Percentiles rank a stretch among this genome's conserved stretches.
Evolutionary conservation across 306 rosid genomes (phyloP).

Genomic region (Prinsepia uniflora): DNA sequence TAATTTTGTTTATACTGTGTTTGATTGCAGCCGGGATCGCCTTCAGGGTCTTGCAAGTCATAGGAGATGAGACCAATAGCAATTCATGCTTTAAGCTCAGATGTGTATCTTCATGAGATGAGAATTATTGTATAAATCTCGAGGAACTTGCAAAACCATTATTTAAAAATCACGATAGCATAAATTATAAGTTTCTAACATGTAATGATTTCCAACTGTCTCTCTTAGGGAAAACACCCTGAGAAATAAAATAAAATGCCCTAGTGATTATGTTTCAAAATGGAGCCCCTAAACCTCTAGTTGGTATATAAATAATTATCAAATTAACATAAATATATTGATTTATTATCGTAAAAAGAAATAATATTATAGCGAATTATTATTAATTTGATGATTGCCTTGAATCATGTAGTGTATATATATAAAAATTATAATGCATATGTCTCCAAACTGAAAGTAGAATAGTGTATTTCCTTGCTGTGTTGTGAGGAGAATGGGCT

Average conservation of each 20-base stretch:
- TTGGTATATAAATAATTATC: too few species aligned
- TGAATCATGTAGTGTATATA: conserved; percentile 16
- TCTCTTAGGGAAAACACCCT: background rate
- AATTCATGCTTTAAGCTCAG: background rate
- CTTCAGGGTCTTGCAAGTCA: conserved; percentile 37
- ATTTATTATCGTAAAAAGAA: too few species aligned
- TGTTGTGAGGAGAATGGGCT: conserved; percentile 39
- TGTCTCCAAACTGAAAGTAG: background rate
- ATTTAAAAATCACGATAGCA: too few species aligned
- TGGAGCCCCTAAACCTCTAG: too few species aligned
- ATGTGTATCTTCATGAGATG: background rate
- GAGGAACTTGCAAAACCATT: too few species aligned
- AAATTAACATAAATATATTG: too few species aligned
- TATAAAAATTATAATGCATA: too few species aligned
- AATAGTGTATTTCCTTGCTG: conserved; percentile 36
- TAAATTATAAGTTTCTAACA: too few species aligned
- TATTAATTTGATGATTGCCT: background rate
- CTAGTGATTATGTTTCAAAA: too few species aligned
- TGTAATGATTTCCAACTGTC: background rate
- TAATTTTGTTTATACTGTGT: background rate
- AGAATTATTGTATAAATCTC: background rate
- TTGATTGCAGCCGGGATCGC: conserved; percentile 44
- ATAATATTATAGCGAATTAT: too few species aligned
- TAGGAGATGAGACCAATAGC: background rate
- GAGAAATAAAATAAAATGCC: background rate